Base-by-base conservation (phyloP, 805 yeast genomes). In the Groenewaldozyma tartarivorans region DNA sequence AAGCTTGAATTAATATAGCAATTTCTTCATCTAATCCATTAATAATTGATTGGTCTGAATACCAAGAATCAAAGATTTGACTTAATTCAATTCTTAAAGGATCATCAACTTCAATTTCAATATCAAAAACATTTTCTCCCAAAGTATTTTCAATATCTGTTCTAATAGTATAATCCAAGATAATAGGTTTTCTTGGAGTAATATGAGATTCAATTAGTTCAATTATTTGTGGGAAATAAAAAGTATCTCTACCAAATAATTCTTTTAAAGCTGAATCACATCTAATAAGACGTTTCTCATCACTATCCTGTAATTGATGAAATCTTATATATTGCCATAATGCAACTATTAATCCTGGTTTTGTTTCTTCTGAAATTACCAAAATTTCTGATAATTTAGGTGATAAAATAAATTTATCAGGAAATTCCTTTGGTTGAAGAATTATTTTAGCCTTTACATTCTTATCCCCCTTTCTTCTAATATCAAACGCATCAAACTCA, bases 401-500 rank as follows among this genome's bases (percentile, higher is more conserved):
- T 16, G 82, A 72, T 33, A 86, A 70, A 52, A 72, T 74, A 41
- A 80, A 71, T 50, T 72, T 73, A 33, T 78, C 72, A 4, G 95
- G 84, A 45, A 71, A 75, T 52, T 81, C 83, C 54, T 82, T 83
- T 40, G 86, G 79, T 63, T 88, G 88, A 42, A 92, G 71, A 3
- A 86, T 82, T 42, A 92, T 78, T 42, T 75, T 75, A 38, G 83
- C 75, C 35, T 74, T 69, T 37, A 88, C 64, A 43, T 78, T 78
- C 43, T 69, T 71, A 19, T 68, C 63, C 2, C 97, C 97, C 15
- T 72, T 66, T 53, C 98, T 75, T 54, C 81, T 81, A 42, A 92
- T 74, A 56, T 88, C 96, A 42, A 92, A 63, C 1, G 94, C 96
- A 60, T 92, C 97, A 57, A 90, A 90, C 40, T 77, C 75, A 0